These are phyloP conservation scores for Sporothrix euskadiensis DNA, from an alignment of 2,329 filamentous ascomycete species.

Conservation along the genomic window DNA sequence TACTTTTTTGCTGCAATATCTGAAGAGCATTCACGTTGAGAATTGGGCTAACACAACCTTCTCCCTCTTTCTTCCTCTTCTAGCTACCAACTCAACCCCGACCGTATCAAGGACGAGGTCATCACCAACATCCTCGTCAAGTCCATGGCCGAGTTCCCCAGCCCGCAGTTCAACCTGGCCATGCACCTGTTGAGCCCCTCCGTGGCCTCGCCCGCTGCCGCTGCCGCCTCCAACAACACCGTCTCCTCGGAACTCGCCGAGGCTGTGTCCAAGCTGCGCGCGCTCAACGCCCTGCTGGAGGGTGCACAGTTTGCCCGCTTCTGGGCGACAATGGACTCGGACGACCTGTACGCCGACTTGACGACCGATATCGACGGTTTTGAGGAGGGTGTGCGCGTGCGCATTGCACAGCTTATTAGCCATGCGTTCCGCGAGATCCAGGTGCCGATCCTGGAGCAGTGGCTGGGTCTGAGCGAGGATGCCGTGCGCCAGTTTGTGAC, in stretches of 20 bases:
- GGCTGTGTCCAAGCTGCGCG: slow-evolving; percentile 83
- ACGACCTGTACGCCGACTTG: slow-evolving; percentile 93
- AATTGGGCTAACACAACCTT: neutral
- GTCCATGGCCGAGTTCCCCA: slow-evolving; percentile 94
- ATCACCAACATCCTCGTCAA: slow-evolving; percentile 99
- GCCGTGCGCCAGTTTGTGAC: slow-evolving; percentile 76
- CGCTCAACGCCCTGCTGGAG: slow-evolving; percentile 83
- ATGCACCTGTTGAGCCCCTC: slow-evolving; percentile 91
- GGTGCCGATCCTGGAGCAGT: slow-evolving; percentile 67
- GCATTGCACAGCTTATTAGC: slow-evolving; percentile 84
- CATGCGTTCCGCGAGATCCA: slow-evolving; percentile 75
- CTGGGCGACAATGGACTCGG: slow-evolving; percentile 88
- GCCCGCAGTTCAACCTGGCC: slow-evolving; percentile 89
- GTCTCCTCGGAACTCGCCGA: slow-evolving; percentile 72
- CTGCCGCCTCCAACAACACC: slow-evolving; percentile 49
- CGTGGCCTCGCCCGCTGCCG: slow-evolving; percentile 61
- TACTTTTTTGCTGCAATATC: neutral
- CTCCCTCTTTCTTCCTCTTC: neutral
- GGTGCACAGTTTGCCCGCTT: slow-evolving; percentile 87
- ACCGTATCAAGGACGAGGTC: slow-evolving; percentile 93
- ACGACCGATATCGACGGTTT: slow-evolving; percentile 93
- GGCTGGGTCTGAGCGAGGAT: slow-evolving; percentile 68
- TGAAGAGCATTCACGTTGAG: neutral
- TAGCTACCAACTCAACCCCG: slow-evolving; percentile 99
- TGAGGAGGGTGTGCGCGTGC: slow-evolving; percentile 87